Base-by-base conservation (phyloP, 2,329 filamentous ascomycete species). In the Fusarium armeniacum region DNA sequence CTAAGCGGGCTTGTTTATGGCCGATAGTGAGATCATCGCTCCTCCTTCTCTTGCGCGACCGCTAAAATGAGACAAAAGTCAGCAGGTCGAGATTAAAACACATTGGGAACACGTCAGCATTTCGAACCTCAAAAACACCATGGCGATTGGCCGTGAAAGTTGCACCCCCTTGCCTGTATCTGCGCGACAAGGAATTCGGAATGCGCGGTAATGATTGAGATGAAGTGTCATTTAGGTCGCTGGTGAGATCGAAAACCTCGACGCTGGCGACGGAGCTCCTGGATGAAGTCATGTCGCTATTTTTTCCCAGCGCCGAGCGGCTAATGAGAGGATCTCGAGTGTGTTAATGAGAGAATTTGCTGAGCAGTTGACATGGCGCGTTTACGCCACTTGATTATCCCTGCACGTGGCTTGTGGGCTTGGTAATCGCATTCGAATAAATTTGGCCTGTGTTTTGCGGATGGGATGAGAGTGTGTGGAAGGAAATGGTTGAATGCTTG, bases 1-100 rank as follows among this genome's bases (percentile, higher is more conserved):
- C 45, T 16, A 49, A 20, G 4, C 56, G 57, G 32, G 53, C 54
- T 24, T 53, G 52, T 36, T 62, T 62, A 16, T 60, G 43, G 6
- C 24, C 4, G 20, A 9, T 22, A 12, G 20, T 26, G 9, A 24
- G 11, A 22, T 10, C 18, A 11, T 20, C 8, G 13, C 11, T 35
- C 41, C 53, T 38, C 44, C 58, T 69, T 30, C 67, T 69, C 24
- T 70, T 69, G 4, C 33, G 50, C 35, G 61, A 38, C 22, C 59
- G 49, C 28, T 6, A 18, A 20, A 16, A 26, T 13, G 11, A 38
- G 16, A 26, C 16, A 50, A 38, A 28, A 26, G 24, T 67, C 24
- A 67, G 62, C 38, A 40, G 20, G 22, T 28, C 28, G 22, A 15
- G 36, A 50, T 20, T 20, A 18, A n/a, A 16, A 16, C 12, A 13